Evolutionary conservation across 768 basidiomycete genomes (phyloP).

Genomic region (Ramaria sp.): DNA sequence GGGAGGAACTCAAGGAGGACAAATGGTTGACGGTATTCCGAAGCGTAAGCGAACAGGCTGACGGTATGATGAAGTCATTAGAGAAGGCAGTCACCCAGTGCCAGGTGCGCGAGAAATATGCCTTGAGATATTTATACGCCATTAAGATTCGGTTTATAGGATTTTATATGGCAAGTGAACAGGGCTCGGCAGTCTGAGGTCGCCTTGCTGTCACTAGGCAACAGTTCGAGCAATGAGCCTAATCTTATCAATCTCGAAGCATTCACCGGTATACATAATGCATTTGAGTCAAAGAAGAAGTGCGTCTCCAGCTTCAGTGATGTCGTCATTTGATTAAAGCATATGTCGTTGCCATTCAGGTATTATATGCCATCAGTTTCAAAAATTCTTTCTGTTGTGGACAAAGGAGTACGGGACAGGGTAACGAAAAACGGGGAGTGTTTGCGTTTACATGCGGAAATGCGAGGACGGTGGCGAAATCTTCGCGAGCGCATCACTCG

Average conservation of each 20-base stretch:
- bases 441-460: constrained; percentile 79
- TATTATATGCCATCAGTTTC: constrained; percentile 92
- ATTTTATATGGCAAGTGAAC: constrained; percentile 80
- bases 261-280: constrained; percentile 56
- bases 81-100: constrained; percentile 89
- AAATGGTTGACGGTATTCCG: constrained; percentile 95
- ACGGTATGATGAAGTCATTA: constrained; percentile 94
- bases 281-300: constrained; percentile 86
- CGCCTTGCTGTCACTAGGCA: constrained; percentile 28
- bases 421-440: constrained; percentile 97
- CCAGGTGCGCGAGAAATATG: constrained; percentile 42
- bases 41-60: constrained; percentile 88
- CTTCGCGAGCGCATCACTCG: constrained; percentile 69
- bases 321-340: not conserved
- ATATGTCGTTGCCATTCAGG: constrained; percentile 27
- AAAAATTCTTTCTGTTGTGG: constrained; percentile 87
- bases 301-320: constrained; percentile 25
- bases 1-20: constrained; percentile 93
- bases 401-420: constrained; percentile 86
- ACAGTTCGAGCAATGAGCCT: constrained; percentile 27
- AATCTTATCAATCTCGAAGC: constrained; percentile 45
- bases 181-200: constrained; percentile 25
- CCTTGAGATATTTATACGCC: not conserved
- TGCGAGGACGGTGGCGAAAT: constrained; percentile 74
- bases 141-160: constrained; percentile 29